These are phyloP conservation scores for button mushroom (Agaricus bisporus) DNA, from an alignment of 768 basidiomycete species.

Conservation along the genomic window DNA sequence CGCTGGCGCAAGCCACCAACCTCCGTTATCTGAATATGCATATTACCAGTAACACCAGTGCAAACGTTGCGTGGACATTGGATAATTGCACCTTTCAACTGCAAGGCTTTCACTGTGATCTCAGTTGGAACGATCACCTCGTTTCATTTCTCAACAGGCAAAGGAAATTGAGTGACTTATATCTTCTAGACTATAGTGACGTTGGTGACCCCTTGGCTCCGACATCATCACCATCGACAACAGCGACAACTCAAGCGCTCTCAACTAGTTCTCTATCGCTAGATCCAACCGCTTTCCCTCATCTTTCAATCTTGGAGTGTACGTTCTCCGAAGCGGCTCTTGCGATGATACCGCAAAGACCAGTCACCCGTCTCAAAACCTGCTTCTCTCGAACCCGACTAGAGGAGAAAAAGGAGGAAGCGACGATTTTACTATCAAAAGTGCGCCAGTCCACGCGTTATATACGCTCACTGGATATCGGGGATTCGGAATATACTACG, in stretches of 20 bases:
- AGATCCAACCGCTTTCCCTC: constrained; percentile 33
- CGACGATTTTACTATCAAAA: constrained; percentile 40
- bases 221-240: constrained; percentile 18
- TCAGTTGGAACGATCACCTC: constrained; percentile 56
- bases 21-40: constrained; percentile 51
- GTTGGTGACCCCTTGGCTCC: constrained; percentile 14
- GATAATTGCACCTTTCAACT: constrained; percentile 44
- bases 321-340: constrained; percentile 62
- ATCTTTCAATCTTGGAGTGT: constrained; percentile 53
- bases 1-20: constrained; percentile 38
- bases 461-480: constrained; percentile 52
- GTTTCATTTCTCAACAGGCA: constrained; percentile 47
- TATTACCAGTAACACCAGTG: constrained; percentile 28
- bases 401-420: constrained; percentile 46
- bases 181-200: constrained; percentile 39
- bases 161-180: constrained; percentile 41
- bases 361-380: constrained; percentile 59
- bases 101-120: constrained; percentile 57
- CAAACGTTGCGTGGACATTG: constrained; percentile 35
- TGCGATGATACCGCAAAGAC: constrained; percentile 49
- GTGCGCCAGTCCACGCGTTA: constrained; percentile 37
- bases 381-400: constrained; percentile 54
- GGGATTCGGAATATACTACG: constrained; percentile 53
- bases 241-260: neutral
- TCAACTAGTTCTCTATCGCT: constrained; percentile 13